These are phyloP conservation scores for Phytophthora aleatoria DNA, from an alignment of 352 stramenopile species.

Conservation along the genomic window DNA sequence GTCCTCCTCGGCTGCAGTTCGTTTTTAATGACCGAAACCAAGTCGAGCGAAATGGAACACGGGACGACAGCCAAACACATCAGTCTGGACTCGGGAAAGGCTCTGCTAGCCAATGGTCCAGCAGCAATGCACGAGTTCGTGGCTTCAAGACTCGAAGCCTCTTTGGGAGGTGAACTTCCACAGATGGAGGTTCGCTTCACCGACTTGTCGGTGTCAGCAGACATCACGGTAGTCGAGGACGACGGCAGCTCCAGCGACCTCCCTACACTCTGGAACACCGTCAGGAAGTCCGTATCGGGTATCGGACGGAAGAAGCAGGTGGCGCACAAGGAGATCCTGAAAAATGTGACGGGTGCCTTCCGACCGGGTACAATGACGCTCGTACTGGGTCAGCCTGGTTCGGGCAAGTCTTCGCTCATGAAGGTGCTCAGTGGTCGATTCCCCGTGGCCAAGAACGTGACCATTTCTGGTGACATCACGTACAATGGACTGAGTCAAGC, in stretches of 20 bases:
- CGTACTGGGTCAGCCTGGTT: constrained; percentile 32
- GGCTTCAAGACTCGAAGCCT: constrained; percentile 39
- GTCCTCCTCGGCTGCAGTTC: background rate
- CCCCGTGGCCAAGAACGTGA: constrained; percentile 39
- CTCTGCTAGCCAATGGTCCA: constrained; percentile 44
- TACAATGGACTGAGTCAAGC: constrained; percentile 48
- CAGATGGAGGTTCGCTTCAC: constrained; percentile 68
- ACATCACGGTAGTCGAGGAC: constrained; percentile 42
- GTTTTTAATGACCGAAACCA: background rate
- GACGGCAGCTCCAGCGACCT: constrained; percentile 28
- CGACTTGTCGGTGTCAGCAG: constrained; percentile 52
- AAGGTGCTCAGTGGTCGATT: constrained; percentile 52
- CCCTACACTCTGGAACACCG: constrained; percentile 55
- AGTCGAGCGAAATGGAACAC: constrained; percentile 17
- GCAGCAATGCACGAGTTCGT: constrained; percentile 47
- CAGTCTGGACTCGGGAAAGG: constrained; percentile 23
- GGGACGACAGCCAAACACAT: constrained; percentile 25
- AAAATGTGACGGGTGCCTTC: constrained; percentile 39
- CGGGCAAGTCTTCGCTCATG: constrained; percentile 37
- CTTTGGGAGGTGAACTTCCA: constrained; percentile 46
- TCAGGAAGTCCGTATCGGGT: constrained; percentile 37
- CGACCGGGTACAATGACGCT: constrained; percentile 43
- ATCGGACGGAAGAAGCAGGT: constrained; percentile 35
- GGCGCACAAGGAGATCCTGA: constrained; percentile 35
- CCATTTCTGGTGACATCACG: constrained; percentile 44